Conservation (phyloP, 2,329 filamentous ascomycete species). For the Diaporthe amygdali region DNA sequence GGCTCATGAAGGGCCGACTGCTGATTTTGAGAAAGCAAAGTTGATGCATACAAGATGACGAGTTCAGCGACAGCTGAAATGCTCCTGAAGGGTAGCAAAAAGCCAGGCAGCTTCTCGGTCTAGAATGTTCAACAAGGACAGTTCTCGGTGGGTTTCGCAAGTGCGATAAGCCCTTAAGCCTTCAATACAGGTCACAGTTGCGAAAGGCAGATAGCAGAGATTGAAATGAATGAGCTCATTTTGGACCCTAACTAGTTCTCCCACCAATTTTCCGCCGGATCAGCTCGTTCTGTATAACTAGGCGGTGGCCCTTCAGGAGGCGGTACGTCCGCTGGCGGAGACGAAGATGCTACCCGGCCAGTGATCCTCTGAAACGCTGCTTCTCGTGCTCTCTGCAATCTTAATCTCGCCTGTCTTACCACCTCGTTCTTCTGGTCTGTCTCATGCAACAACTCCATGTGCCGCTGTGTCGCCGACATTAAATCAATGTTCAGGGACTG, state of each 20-base stretch:
- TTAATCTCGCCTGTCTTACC: slow-evolving; percentile 39
- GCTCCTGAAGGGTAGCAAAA: background rate
- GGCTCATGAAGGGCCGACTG: background rate
- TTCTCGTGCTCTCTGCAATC: slow-evolving; percentile 51
- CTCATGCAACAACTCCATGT: slow-evolving; percentile 36
- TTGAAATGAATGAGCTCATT: background rate
- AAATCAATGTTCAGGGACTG: slow-evolving; percentile 38
- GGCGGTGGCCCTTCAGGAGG: slow-evolving; percentile 13
- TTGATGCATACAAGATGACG: background rate
- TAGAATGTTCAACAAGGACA: background rate
- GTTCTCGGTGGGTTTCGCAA: background rate
- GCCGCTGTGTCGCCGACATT: slow-evolving; percentile 36
- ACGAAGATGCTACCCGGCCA: background rate
- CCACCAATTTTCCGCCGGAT: slow-evolving; percentile 1
- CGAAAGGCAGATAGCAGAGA: background rate
- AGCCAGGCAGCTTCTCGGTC: background rate
- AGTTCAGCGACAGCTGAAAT: background rate
- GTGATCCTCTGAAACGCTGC: slow-evolving; percentile 43
- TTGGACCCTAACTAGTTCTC: background rate
- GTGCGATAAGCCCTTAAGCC: background rate
- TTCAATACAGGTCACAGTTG: background rate
- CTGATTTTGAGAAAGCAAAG: background rate
- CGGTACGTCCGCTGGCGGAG: background rate
- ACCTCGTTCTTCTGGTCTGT: slow-evolving; percentile 35
- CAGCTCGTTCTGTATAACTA: slow-evolving; percentile 7